Evolutionary conservation across 495 filamentous ascomycete genomes (phyloP), one percentile per base, ranked within the genome.

Genomic region (Podospora comata): DNA sequence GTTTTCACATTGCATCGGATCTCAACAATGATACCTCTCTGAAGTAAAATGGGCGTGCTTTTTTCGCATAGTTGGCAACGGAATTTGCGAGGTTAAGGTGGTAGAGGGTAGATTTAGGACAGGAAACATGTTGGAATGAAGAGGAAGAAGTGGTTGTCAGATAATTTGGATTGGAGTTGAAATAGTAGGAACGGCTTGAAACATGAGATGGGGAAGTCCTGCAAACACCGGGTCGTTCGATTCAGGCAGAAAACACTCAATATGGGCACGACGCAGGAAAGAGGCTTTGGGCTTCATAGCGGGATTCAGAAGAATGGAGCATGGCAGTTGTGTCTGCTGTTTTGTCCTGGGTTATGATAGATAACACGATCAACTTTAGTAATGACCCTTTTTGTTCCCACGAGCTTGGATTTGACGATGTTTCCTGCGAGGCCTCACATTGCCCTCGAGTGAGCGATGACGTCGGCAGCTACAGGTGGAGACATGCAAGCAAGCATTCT

Each of bases 11-110:
- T 62, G 71, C 70, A 71, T 76, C 70, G 67, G 70, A 74, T 75
- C 70, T 75, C 68, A 67, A 75, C 65, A 71, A 71, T 77, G 76
- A 78, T 78, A 78, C 76, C 76, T 78, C 71, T 77, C 48, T 75
- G 69, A 69, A 70, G 71, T 68, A 74, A 67, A 65, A 68, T 60
- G 65, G 61, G 70, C 65, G 67, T 66, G 60, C 23, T 23, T 71
- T 48, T 48, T 59, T 68, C 66, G 44, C 65, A 65, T 66, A 57
- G 44, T 60, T 32, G 65, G 68, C 65, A 67, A 63, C 67, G 65
- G 67, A 61, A 65, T 48, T 48, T 48, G 39, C 13, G 39, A 13
- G 39, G 39, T 48, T 48, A 13, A 48, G 13, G 15, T 48, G 34
- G 34, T 48, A 48, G 39, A 48, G 39, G 39, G 39, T 3, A 5